Evolutionary conservation across 2,329 filamentous ascomycete genomes (phyloP).

Genomic region (Chaetomium strumarium): DNA sequence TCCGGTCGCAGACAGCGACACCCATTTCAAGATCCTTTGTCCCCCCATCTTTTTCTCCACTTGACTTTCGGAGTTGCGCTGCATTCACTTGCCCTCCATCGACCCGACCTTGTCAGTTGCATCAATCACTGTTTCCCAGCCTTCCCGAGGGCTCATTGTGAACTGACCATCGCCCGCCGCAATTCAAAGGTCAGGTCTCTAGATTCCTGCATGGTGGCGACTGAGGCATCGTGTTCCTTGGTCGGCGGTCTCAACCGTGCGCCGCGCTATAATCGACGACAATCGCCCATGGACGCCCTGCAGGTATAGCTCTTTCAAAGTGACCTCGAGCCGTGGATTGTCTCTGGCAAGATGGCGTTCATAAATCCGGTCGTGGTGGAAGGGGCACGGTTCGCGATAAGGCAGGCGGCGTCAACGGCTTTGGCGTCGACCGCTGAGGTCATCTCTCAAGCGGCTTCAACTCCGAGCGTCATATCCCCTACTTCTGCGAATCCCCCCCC

Average conservation of each 20-base stretch:
- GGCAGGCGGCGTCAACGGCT: constrained; percentile 22
- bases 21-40: constrained; percentile 14
- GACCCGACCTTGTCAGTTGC: constrained; percentile 11
- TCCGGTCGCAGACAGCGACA: constrained; percentile 4
- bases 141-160: constrained; percentile 12
- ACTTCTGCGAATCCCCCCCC: not conserved
- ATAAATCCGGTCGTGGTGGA: constrained; percentile 25
- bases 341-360: constrained; percentile 24
- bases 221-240: not conserved
- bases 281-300: constrained; percentile 23
- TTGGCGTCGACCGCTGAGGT: not conserved
- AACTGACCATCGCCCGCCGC: not conserved
- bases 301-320: constrained; percentile 14
- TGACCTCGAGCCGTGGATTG: constrained; percentile 15
- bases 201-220: constrained; percentile 1
- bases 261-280: constrained; percentile 10
- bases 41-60: constrained; percentile 16
- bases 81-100: constrained; percentile 1
- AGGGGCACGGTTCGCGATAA: constrained; percentile 24
- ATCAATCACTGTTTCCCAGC: constrained; percentile 13
- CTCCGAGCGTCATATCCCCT: not conserved
- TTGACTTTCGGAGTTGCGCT: constrained; percentile 15
- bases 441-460: constrained; percentile 3
- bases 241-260: constrained; percentile 11
- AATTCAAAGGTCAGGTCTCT: not conserved